Conservation (phyloP, 164 flowering plant species). For the Saururus chinensis region DNA sequence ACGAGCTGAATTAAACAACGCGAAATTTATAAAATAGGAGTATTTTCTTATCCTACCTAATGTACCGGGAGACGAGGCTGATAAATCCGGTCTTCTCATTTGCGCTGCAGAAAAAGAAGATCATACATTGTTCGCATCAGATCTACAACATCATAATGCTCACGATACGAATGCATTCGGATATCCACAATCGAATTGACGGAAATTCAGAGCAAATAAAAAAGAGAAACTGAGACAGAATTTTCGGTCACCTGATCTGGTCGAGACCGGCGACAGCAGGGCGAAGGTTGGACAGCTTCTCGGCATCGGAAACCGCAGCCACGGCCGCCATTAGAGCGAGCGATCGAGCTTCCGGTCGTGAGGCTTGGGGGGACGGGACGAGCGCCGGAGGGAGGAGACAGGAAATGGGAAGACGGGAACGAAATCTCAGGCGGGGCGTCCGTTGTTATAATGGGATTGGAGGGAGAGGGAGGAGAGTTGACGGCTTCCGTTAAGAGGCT, state of each 20-base stretch:
- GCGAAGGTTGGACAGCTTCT: constrained; percentile 50
- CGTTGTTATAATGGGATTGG: background rate
- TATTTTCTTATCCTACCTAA: constrained; percentile 39
- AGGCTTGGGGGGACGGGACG: background rate
- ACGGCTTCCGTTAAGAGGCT: background rate
- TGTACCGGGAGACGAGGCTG: constrained; percentile 83
- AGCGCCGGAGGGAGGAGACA: constrained; percentile 2
- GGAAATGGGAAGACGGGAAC: background rate
- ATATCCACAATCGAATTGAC: too few relatives aligned
- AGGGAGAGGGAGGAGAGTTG: background rate
- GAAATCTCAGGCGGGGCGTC: background rate
- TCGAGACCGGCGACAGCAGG: constrained; percentile 56
- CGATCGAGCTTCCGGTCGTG: background rate
- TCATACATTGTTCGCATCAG: background rate
- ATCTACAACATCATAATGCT: background rate
- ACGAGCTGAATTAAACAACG: background rate
- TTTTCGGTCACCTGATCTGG: constrained; percentile 55
- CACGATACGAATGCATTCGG: too few relatives aligned
- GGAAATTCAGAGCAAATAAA: background rate
- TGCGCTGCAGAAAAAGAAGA: constrained; percentile 42
- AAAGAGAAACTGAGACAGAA: background rate
- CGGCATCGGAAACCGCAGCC: constrained; percentile 33
- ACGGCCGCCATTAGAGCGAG: constrained; percentile 29
- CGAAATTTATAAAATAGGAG: too few relatives aligned
- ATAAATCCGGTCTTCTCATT: constrained; percentile 93